Base-by-base conservation (phyloP, 768 basidiomycete species). In the Suillus americanus region DNA sequence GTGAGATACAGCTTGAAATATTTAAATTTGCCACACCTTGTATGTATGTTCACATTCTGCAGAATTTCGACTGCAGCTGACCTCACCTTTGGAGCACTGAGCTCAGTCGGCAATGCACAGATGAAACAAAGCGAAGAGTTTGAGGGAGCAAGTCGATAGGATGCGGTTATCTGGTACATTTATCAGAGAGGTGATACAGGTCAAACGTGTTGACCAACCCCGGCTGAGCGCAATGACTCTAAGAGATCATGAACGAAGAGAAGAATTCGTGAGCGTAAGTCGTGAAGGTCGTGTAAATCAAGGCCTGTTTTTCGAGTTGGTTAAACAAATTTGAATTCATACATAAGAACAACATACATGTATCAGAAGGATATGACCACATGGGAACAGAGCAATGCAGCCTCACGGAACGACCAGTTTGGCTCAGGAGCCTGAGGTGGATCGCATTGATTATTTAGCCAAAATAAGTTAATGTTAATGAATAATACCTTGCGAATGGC, bases 351-450 rank as follows among this genome's bases (percentile, higher is more conserved):
- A 46, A 75, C 86, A 67, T 72, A 88, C 89, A 89, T 55, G 80
- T 83, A 68, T 86, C 83, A 7, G 83, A 82, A 43, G 84, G 81
- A 16, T 85, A 78, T 33, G 80, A 82, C 84, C 87, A 89, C 35
- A 88, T 91, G 1, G 89, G 89, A 46, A 91, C 80, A 20, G 85
- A 85, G 75, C 89, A 90, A 62, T 86, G 81, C 43, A 91, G 78
- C 28, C 85, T 81, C 43, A 90, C 78, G 28, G 83, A 76, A 64
- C 71, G 78, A 35, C 84, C 82, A 20, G 84, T 82, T 63, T 77
- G 77, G 46, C 82, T 68, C 55, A 86, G 78, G 62, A 87, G 74
- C 66, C 87, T 89, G 65, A 37, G 41, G 30, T 40, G 25, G 43
- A 41, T 28, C 25, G 61, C 65, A 12, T 54, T 48, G 65, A 67